Base-by-base conservation (phyloP, 495 filamentous ascomycete species). In the Aspergillus baeticus region DNA sequence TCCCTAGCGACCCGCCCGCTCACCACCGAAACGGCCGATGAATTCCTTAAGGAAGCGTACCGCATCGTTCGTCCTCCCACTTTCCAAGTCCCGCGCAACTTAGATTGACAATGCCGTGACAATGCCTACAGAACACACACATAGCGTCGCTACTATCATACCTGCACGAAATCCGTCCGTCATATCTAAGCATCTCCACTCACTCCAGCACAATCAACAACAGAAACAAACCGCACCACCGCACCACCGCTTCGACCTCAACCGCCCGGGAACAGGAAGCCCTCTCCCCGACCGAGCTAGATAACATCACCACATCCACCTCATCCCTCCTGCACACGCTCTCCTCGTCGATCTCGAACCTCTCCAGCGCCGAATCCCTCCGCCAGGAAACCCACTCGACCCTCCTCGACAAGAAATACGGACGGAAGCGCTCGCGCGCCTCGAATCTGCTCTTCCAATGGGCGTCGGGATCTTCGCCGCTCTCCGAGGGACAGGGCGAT, bases 11-110 rank as follows among this genome's bases (percentile, higher is more conserved):
- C 41, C 14, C 21, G 58, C 17, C 46, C 53, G 22, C 69, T 69
- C 45, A 65, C 80, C 6, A 69, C 73, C 38, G 78, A 83, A 57
- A 77, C 73, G 33, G 76, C 89, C 47, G 91, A 97, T 67, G 89
- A 90, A 73, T 98, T 98, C 68, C 80, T 98, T 31, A 92, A 94
- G 71, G 95, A 98, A 76, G 94, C 94, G 44, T 91, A 96, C 73
- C 83, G 86, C 72, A 98, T 98, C 63, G 94, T 95, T 73, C 65
- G 84, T 64, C 48, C n/a, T 20, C 55, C 36, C 55, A 56, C 37
- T 45, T 57, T 21, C 50, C 23, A 23, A 26, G 41, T n/a, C n/a
- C n/a, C 11, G 18, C 2, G 18, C 38, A 36, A 42, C 33, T 41
- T 15, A 37, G 5, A 22, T 15, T 35, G 5, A 22, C 14, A 52